Conservation (phyloP, 805 yeast species). For the Hagleromyces aurorensis region DNA sequence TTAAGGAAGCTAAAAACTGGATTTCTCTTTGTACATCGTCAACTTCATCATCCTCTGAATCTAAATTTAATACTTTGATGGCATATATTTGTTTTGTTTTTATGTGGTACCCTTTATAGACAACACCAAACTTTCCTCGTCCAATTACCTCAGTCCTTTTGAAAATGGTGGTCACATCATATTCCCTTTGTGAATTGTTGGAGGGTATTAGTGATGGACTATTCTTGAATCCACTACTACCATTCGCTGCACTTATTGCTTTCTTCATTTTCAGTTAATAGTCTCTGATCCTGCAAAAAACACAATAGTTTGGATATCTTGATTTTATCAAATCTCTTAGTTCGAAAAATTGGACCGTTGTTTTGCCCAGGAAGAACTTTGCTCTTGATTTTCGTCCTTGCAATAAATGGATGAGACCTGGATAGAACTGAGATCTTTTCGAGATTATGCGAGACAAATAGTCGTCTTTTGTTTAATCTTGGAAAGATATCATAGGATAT, state of each 20-base stretch:
- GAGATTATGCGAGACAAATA: too few relatives aligned
- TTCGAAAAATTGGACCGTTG: too few relatives aligned
- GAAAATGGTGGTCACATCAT: slow-evolving; percentile 38
- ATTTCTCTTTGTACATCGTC: slow-evolving; percentile 91
- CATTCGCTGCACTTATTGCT: background rate
- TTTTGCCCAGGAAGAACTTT: too few relatives aligned
- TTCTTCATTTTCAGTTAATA: too few relatives aligned
- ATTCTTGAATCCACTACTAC: background rate
- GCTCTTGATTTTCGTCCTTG: too few relatives aligned
- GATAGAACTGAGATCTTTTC: too few relatives aligned
- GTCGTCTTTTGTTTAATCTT: too few relatives aligned
- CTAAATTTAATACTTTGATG: slow-evolving; percentile 84
- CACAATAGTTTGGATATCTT: too few relatives aligned
- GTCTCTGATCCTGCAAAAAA: too few relatives aligned
- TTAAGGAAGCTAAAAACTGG: slow-evolving; percentile 73
- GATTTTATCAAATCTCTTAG: too few relatives aligned
- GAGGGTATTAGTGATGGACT: background rate
- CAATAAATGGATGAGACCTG: too few relatives aligned
- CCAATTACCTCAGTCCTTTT: slow-evolving; percentile 88
- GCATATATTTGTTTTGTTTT: slow-evolving; percentile 78
- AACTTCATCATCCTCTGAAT: slow-evolving; percentile 90
- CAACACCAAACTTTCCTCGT: slow-evolving; percentile 94
- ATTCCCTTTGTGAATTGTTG: slow-evolving; percentile 8
- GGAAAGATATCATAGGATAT: too few relatives aligned
- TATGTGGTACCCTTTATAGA: slow-evolving; percentile 73